Evolutionary conservation across 768 basidiomycete genomes (phyloP).

Genomic region (Rhodotorula sphaerocarpa): DNA sequence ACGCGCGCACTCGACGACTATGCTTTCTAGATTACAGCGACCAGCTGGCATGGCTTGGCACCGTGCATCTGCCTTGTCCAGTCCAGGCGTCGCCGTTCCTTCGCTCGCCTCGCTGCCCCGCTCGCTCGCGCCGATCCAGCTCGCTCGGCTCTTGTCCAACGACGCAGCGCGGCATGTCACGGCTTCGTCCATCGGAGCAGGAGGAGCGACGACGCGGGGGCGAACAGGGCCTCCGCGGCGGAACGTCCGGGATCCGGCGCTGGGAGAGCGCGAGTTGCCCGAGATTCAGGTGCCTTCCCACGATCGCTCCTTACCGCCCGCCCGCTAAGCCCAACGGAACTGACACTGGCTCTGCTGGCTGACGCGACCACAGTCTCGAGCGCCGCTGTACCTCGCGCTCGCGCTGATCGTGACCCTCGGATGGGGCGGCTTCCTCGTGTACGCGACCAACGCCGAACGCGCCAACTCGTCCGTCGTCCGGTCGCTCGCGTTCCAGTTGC

Average conservation of each 20-base stretch:
- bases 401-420: slow-evolving; percentile 8
- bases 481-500: slow-evolving; percentile 28
- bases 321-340: neutral
- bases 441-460: slow-evolving; percentile 36
- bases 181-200: too few relatives aligned
- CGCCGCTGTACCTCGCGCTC: slow-evolving; percentile 29
- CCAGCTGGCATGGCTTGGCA: too few relatives aligned
- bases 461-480: slow-evolving; percentile 33
- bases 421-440: slow-evolving; percentile 32
- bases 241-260: neutral
- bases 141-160: too few relatives aligned
- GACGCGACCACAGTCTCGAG: slow-evolving; percentile 18
- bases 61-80: too few relatives aligned
- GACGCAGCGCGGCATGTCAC: too few relatives aligned
- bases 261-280: slow-evolving; percentile 12
- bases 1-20: neutral
- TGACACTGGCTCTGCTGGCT: too few relatives aligned
- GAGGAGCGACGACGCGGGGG: too few relatives aligned
- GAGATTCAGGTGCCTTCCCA: slow-evolving; percentile 8
- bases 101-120: neutral
- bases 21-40: too few relatives aligned
- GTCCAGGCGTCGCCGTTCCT: too few relatives aligned
- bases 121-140: neutral
- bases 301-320: neutral
- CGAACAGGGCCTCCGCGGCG: neutral